phyloP scores from a whole-genome alignment of 257 asterid genomes.

The Gentiana straminea region DNA sequence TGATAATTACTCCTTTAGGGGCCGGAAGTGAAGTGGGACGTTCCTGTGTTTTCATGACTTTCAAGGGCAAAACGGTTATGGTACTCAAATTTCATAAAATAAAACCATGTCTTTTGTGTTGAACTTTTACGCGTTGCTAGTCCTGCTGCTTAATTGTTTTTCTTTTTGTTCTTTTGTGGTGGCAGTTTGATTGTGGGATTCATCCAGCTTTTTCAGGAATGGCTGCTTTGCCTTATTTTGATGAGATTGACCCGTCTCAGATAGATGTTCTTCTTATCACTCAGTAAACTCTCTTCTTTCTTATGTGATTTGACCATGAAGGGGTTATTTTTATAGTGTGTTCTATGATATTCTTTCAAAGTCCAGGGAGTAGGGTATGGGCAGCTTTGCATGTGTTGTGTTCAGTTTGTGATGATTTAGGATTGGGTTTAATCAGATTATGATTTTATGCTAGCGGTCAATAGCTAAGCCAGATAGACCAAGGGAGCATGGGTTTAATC shows the following conservation, averaged over 20 bases:
- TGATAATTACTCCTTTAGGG: slow-evolving; percentile 79
- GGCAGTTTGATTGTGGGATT: slow-evolving; percentile 93
- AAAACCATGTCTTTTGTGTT: neutral
- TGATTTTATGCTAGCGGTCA: too few relatives aligned
- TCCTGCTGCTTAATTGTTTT: neutral
- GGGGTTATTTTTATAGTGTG: neutral
- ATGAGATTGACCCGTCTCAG: slow-evolving; percentile 79
- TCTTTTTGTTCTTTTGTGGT: neutral
- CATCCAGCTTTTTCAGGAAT: slow-evolving; percentile 95
- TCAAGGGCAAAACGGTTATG: slow-evolving; percentile 81
- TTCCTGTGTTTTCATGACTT: slow-evolving; percentile 83
- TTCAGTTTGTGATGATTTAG: too few relatives aligned
- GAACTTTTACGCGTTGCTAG: neutral
- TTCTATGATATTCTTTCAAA: neutral
- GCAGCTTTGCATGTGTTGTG: too few relatives aligned
- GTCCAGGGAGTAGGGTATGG: neutral
- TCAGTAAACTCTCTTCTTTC: slow-evolving; percentile 39
- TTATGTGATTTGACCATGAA: slow-evolving; percentile 2
- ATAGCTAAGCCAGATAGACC: too few relatives aligned
- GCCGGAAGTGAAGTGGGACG: slow-evolving; percentile 98
- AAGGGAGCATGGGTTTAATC: too few relatives aligned
- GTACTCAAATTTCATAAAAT: slow-evolving; percentile 18
- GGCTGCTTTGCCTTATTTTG: slow-evolving; percentile 97
- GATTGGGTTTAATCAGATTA: too few relatives aligned
- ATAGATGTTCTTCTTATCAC: slow-evolving; percentile 91